phyloP scores from a whole-genome alignment of 106 monocot genomes.

The Hemerocallis citrina region DNA sequence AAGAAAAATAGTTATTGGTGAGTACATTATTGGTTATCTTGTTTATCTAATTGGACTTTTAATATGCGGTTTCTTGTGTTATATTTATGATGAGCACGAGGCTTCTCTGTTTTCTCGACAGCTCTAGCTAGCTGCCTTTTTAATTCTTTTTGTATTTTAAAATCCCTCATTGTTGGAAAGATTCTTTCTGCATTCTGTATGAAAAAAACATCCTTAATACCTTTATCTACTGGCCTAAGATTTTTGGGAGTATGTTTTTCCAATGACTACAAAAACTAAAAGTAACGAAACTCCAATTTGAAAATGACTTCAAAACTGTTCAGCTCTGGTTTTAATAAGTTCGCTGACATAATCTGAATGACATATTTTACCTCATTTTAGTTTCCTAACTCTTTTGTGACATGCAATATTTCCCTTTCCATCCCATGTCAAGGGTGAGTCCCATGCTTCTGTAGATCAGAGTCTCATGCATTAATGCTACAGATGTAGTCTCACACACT shows the following conservation, averaged over 20 bases:
- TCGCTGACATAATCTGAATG: no score
- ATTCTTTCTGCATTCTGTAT: background rate
- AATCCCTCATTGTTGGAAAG: background rate
- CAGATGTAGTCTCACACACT: no score
- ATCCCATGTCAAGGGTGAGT: no score
- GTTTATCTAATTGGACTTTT: conserved; percentile 3
- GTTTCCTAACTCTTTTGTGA: no score
- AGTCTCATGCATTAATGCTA: no score
- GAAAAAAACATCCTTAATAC: background rate
- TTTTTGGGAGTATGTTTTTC: background rate
- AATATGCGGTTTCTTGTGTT: background rate
- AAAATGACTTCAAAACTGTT: no score
- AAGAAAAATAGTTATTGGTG: conserved; percentile 80
- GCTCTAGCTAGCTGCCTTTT: background rate
- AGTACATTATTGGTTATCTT: conserved; percentile 13
- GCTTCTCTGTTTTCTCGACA: background rate
- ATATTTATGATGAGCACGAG: background rate
- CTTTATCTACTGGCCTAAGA: background rate
- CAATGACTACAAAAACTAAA: background rate
- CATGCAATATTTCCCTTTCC: no score
- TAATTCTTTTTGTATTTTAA: background rate
- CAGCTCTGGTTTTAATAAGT: no score
- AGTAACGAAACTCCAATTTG: background rate
- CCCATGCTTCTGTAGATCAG: no score
- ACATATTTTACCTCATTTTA: no score